A percentile compares a stretch with the other conserved stretches of the same genome.
Conservation (phyloP, 176 grass and related monocot genomes). For the Oryza meridionalis region DNA sequence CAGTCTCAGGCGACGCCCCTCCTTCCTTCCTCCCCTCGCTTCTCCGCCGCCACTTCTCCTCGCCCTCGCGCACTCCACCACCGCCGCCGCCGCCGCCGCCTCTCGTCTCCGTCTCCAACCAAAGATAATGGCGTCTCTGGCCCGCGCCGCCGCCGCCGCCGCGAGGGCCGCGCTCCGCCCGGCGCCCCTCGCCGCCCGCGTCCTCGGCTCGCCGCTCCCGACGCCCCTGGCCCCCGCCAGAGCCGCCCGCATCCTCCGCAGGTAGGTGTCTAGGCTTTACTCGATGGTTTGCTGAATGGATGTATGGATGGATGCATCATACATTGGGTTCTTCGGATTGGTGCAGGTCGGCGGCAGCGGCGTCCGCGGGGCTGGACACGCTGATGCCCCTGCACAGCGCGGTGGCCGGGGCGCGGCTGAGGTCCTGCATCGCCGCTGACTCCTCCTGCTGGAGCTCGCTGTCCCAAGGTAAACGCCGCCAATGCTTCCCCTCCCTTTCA, state of each 20-base stretch:
- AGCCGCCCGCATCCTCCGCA: slow-evolving; percentile 40
- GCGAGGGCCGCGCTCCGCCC: slow-evolving; percentile 31
- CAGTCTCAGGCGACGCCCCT: not conserved
- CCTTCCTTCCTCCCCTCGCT: not conserved
- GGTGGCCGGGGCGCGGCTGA: slow-evolving; percentile 51
- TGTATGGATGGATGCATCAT: not conserved
- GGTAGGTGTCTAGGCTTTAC: not conserved
- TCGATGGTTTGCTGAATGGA: not conserved
- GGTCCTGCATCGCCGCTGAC: slow-evolving; percentile 58
- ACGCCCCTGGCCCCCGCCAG: not conserved
- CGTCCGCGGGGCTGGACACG: not conserved
- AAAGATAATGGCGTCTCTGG: slow-evolving; percentile 40
- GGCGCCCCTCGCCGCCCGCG: slow-evolving; percentile 3
- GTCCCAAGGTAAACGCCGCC: slow-evolving; percentile 44
- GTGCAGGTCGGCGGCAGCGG: slow-evolving; percentile 43
- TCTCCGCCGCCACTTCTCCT: not conserved
- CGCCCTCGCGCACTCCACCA: not conserved
- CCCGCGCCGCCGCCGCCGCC: slow-evolving; percentile 33
- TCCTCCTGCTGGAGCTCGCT: slow-evolving; percentile 65
- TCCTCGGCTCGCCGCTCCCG: slow-evolving; percentile 2
- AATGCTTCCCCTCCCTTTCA: not conserved
- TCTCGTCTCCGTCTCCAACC: not conserved
- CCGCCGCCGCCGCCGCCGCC: not conserved
- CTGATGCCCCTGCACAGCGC: slow-evolving; percentile 58
- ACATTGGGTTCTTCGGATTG: not conserved